Evolutionary conservation across 805 yeast species (phyloP), one percentile per base, ranked within the genome.

Genomic region (Komagataella populi): DNA sequence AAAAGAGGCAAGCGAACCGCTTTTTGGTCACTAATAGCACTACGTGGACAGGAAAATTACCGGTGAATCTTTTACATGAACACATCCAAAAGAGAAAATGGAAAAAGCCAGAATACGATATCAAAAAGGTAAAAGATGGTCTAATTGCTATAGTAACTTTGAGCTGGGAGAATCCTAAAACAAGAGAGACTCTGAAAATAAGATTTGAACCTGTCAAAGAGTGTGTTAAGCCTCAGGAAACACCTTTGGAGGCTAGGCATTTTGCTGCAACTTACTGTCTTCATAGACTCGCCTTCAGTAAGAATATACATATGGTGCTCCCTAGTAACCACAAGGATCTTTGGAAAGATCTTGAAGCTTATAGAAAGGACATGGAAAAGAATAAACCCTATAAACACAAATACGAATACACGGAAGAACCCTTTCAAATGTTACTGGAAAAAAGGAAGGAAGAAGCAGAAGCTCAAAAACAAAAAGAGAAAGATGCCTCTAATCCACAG

Each of bases 41-140:
- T 47, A 87, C 91, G 24, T 89, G 96, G 96, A 89, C 96, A 0
- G 99, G 99, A 1, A 91, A 91, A 59, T 70, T 91, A 14, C 98
- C 99, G 0, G 88, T 86, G 2, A 81, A 93, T 0, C 66, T 91
- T 16, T 73, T 91, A 4, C 87, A 87, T 60, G 99, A 91, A 60
- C 83, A 81, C 56, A 85, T 93, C 55, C 96, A 87, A 63, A 85
- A 83, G 62, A 80, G 77, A 53, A 87, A 88, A 65, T 91, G 99
- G 99, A 84, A 82, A 53, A 83, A 83, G 56, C 95, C 87, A 3
- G 81, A 76, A 20, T 87, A 87, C 57, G 90, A 86, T 49, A 82
- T 84, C 85, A 62, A 66, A 55, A 54, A 56, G 6, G 48, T 55
- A 45, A 60, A 58, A 48, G 65, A 59, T 45, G 95, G 95, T 0